Conservation (phyloP, 495 filamentous ascomycete genomes). For the Barbatosphaeria neglecta region DNA sequence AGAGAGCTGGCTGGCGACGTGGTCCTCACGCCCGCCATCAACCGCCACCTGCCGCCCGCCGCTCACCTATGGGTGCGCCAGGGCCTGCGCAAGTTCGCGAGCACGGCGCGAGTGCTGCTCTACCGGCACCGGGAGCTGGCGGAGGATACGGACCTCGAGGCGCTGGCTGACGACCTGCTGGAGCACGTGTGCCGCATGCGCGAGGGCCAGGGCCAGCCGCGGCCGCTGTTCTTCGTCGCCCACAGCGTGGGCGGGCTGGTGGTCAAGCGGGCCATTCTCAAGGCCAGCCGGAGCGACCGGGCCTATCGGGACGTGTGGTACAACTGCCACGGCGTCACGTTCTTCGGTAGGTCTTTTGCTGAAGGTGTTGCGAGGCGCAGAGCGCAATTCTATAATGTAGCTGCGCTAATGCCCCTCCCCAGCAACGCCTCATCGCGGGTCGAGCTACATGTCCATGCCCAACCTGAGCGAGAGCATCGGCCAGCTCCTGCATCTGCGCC, state of each 20-base stretch:
- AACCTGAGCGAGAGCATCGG: constrained; percentile 44
- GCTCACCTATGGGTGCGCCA: constrained; percentile 28
- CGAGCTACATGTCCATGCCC: constrained; percentile 49
- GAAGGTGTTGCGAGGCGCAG: neutral
- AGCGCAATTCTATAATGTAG: constrained; percentile 7
- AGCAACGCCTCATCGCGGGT: constrained; percentile 53
- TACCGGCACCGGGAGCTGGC: constrained; percentile 41
- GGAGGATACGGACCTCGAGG: constrained; percentile 36
- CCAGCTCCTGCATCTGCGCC: constrained; percentile 42
- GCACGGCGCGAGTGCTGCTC: constrained; percentile 39
- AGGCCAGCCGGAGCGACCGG: constrained; percentile 28
- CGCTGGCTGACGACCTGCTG: constrained; percentile 38
- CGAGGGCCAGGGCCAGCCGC: constrained; percentile 14
- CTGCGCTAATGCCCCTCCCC: neutral
- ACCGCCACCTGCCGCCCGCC: constrained; percentile 13
- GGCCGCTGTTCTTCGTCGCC: constrained; percentile 52
- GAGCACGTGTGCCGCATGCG: constrained; percentile 31
- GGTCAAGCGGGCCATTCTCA: constrained; percentile 43
- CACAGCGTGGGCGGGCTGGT: constrained; percentile 57
- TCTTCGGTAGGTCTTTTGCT: constrained; percentile 33
- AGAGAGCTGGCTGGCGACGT: constrained; percentile 14
- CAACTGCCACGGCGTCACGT: constrained; percentile 51
- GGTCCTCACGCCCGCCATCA: constrained; percentile 18
- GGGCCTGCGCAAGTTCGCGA: constrained; percentile 24
- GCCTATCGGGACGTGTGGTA: constrained; percentile 31